Percentiles rank a stretch among this genome's conserved stretches.
Conservation (phyloP, 768 basidiomycete genomes). For the Tricholoma hemisulphureum region DNA sequence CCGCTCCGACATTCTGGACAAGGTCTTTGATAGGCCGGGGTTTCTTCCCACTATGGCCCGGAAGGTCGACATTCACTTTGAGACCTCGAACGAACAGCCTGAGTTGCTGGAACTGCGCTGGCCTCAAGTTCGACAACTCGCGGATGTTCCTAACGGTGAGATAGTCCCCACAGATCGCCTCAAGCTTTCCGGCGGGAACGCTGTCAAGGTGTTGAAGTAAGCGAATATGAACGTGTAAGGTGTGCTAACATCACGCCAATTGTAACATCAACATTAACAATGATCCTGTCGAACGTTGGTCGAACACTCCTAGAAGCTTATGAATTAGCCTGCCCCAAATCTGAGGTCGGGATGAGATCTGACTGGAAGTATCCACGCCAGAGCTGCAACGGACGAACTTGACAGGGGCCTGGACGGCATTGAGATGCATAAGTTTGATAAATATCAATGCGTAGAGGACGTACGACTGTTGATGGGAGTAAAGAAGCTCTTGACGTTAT, state of each 20-base stretch:
- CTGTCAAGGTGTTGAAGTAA: constrained; percentile 7
- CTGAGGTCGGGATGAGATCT: neutral
- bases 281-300: constrained; percentile 32
- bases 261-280: constrained; percentile 44
- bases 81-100: constrained; percentile 29
- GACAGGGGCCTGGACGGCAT: constrained; percentile 9
- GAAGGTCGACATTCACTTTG: constrained; percentile 23
- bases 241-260: constrained; percentile 38
- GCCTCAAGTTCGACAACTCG: constrained; percentile 14
- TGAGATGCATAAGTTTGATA: constrained; percentile 1
- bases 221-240: no score
- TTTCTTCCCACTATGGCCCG: constrained; percentile 20
- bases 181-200: constrained; percentile 22
- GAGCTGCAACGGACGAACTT: constrained; percentile 33
- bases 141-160: constrained; percentile 14
- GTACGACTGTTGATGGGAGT: constrained; percentile 17
- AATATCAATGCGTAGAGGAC: neutral
- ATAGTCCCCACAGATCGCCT: constrained; percentile 21
- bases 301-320: constrained; percentile 38
- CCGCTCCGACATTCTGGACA: constrained; percentile 22
- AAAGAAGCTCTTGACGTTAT: constrained; percentile 28
- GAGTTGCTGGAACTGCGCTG: constrained; percentile 19
- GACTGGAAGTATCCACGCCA: constrained; percentile 47
- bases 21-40: constrained; percentile 28
- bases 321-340: neutral